Conservation (phyloP, 192 early-diverging fungal species). For the Bifiguratus adelaidae region DNA sequence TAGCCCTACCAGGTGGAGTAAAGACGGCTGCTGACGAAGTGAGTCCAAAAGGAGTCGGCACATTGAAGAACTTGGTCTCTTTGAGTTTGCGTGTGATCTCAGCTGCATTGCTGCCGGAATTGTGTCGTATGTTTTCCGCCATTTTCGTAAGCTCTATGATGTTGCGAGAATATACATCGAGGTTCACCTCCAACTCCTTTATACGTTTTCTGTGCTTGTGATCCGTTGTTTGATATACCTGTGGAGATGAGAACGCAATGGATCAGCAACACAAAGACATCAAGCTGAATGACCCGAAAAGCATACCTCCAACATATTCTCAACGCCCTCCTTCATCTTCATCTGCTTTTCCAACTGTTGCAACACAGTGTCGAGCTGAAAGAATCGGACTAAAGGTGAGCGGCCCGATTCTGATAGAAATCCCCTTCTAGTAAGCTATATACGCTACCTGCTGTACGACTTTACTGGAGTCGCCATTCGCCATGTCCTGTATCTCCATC, state of each 20-base stretch:
- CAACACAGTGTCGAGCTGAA: slow-evolving; percentile 15
- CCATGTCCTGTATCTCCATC: no score
- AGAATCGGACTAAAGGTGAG: no score
- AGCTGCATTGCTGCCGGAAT: slow-evolving; percentile 4
- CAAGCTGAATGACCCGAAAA: background rate
- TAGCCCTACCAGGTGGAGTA: slow-evolving; percentile 58
- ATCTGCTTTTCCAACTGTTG: slow-evolving; percentile 13
- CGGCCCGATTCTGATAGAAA: no score
- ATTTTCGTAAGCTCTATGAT: slow-evolving; percentile 15
- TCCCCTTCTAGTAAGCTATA: no score
- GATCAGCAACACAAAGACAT: background rate
- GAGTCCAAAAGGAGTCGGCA: slow-evolving; percentile 39
- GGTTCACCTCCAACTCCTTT: slow-evolving; percentile 21
- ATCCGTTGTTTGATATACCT: slow-evolving; percentile 1
- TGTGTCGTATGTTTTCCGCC: slow-evolving; percentile 13
- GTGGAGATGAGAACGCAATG: background rate
- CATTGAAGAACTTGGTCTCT: background rate
- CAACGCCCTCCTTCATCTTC: slow-evolving; percentile 27
- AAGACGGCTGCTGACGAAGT: slow-evolving; percentile 71
- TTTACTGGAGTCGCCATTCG: no score
- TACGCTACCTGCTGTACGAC: no score
- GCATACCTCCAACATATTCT: slow-evolving; percentile 27
- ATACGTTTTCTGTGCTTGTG: slow-evolving; percentile 19
- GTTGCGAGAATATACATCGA: slow-evolving; percentile 8
- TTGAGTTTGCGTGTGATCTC: slow-evolving; percentile 6